Conservation (phyloP, 306 rosid species). For the Casuarina cunninghamiana region DNA sequence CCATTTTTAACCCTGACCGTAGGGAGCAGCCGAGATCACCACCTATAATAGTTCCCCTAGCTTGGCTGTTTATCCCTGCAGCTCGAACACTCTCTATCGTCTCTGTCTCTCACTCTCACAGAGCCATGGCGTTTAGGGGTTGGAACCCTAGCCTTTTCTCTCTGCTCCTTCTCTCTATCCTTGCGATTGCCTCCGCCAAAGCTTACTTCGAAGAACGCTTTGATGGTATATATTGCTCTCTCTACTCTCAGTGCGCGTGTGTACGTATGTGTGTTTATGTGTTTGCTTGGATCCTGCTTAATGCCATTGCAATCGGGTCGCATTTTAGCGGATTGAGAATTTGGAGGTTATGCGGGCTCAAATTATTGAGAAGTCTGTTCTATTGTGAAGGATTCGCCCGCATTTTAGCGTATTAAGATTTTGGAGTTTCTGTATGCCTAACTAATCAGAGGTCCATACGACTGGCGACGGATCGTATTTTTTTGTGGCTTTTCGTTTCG, state of each 20-base stretch:
- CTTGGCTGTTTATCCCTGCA: constrained; percentile 15
- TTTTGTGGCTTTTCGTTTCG: constrained; percentile 26
- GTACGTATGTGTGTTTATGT: constrained; percentile 9
- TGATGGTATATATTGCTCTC: constrained; percentile 52
- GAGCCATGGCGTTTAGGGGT: constrained; percentile 75
- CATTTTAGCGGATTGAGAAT: constrained; percentile 26
- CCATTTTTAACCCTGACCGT: constrained; percentile 26
- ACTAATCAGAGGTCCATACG: not conserved
- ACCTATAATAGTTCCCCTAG: constrained; percentile 34
- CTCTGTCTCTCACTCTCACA: constrained; percentile 15
- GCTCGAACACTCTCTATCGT: constrained; percentile 15
- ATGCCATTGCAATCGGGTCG: not conserved
- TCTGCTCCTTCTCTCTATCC: constrained; percentile 55
- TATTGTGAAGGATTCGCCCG: not conserved
- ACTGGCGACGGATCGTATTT: constrained; percentile 29
- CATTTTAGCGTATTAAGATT: constrained; percentile 27
- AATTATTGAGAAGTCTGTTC: not conserved
- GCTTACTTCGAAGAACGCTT: constrained; percentile 95
- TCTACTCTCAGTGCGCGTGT: not conserved
- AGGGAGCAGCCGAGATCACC: not conserved
- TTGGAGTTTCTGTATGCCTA: constrained; percentile 15
- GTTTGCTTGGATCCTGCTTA: constrained; percentile 18
- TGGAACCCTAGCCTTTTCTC: constrained; percentile 62
- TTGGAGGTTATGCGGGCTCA: constrained; percentile 15
- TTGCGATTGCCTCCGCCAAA: constrained; percentile 72